Conservation (phyloP, 306 rosid species). For the Cucurbita argyrosperma region DNA sequence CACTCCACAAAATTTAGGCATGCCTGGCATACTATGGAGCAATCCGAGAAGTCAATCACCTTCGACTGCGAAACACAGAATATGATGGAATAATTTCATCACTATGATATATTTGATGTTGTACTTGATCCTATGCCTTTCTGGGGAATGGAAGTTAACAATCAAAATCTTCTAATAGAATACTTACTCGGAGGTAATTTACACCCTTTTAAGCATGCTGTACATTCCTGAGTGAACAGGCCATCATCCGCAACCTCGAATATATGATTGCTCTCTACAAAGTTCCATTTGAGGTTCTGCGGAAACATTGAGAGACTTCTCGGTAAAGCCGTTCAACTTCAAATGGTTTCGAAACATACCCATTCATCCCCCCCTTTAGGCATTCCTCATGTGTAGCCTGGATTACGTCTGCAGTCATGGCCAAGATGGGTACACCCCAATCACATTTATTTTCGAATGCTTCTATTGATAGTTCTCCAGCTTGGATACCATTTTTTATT, state of each 20-base stretch:
- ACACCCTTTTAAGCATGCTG: conserved; percentile 17
- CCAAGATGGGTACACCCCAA: conserved; percentile 70
- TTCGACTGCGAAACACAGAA: neutral
- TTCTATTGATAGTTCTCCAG: conserved; percentile 28
- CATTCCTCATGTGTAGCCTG: conserved; percentile 89
- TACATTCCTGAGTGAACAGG: conserved; percentile 9
- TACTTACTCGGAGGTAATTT: conserved; percentile 44
- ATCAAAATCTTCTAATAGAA: neutral
- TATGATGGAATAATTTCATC: neutral
- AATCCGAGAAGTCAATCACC: neutral
- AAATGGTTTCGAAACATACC: conserved; percentile 90
- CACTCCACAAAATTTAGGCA: conserved; percentile 6
- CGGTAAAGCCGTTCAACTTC: conserved; percentile 89
- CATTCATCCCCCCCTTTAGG: conserved; percentile 55
- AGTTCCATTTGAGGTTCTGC: conserved; percentile 21
- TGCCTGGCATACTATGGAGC: neutral
- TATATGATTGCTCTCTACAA: conserved; percentile 14
- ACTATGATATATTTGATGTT: neutral
- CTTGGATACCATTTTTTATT: conserved; percentile 16
- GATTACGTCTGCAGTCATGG: conserved; percentile 94
- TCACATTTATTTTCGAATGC: conserved; percentile 16
- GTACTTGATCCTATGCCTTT: neutral
- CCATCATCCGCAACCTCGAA: neutral
- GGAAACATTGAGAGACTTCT: conserved; percentile 67
- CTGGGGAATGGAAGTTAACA: neutral